Conservation (phyloP, 192 early-diverging fungal species). For the Backusella circina region DNA sequence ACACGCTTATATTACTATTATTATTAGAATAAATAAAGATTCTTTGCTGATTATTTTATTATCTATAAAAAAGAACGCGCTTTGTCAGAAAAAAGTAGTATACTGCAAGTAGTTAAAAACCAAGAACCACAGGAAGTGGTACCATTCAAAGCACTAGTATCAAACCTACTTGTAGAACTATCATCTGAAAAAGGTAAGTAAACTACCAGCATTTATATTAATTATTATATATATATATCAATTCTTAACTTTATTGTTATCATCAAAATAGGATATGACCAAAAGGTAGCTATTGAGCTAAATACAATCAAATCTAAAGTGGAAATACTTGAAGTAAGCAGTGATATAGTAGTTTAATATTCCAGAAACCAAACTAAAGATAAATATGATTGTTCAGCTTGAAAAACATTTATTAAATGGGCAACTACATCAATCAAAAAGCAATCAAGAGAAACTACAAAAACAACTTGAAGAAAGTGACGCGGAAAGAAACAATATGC, state of each 20-base stretch:
- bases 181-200: background rate
- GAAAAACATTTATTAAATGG: background rate
- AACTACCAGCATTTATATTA: background rate
- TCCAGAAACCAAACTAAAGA: background rate
- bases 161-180: background rate
- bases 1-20: background rate
- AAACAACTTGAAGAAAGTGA: background rate
- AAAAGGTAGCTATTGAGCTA: background rate
- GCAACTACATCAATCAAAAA: background rate
- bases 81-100: background rate
- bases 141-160: background rate
- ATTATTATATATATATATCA: background rate
- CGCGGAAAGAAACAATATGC: background rate
- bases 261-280: background rate
- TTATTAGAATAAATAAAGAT: background rate
- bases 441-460: background rate
- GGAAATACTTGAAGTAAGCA: background rate
- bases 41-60: background rate
- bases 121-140: background rate
- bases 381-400: background rate
- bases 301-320: background rate
- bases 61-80: background rate
- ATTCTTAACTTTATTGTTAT: background rate
- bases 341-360: background rate
- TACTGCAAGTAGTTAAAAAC: background rate